Conservation (phyloP, 2,329 filamentous ascomycete genomes). For the Nannizziopsis barbatae region DNA sequence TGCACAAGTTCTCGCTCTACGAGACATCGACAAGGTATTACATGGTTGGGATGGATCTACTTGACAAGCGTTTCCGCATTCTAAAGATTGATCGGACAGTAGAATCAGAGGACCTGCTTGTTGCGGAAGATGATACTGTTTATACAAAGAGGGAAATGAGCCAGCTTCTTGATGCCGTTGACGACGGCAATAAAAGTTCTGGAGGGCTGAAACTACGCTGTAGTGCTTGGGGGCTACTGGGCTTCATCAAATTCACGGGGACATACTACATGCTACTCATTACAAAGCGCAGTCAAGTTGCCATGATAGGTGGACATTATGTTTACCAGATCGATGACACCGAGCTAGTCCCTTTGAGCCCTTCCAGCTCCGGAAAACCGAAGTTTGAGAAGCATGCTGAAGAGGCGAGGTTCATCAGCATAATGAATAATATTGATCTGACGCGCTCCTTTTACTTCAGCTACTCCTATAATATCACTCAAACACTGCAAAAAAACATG, state of each 20-base stretch:
- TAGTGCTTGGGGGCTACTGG: constrained; percentile 84
- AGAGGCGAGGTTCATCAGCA: constrained; percentile 77
- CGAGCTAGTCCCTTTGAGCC: constrained; percentile 77
- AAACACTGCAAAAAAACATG: constrained; percentile 85
- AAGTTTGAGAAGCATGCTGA: constrained; percentile 77
- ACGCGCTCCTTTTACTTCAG: constrained; percentile 94
- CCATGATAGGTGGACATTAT: constrained; percentile 91
- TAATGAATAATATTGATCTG: constrained; percentile 82
- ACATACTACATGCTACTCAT: constrained; percentile 96
- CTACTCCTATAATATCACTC: constrained; percentile 93
- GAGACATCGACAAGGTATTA: constrained; percentile 91
- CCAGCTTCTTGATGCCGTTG: constrained; percentile 82
- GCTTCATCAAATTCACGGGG: constrained; percentile 92
- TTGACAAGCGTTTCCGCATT: constrained; percentile 78
- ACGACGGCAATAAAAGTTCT: constrained; percentile 83
- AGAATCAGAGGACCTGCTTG: constrained; percentile 63
- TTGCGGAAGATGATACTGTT: constrained; percentile 89
- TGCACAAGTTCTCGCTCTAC: constrained; percentile 97
- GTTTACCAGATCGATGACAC: constrained; percentile 92
- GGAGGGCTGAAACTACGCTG: constrained; percentile 83
- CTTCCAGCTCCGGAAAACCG: constrained; percentile 53
- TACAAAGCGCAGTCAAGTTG: constrained; percentile 89
- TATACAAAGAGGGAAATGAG: constrained; percentile 90
- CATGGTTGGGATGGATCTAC: constrained; percentile 82
- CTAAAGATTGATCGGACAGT: constrained; percentile 89